Conservation (phyloP, 2,329 filamentous ascomycete species). For the Pestalotiopsis sp. region DNA sequence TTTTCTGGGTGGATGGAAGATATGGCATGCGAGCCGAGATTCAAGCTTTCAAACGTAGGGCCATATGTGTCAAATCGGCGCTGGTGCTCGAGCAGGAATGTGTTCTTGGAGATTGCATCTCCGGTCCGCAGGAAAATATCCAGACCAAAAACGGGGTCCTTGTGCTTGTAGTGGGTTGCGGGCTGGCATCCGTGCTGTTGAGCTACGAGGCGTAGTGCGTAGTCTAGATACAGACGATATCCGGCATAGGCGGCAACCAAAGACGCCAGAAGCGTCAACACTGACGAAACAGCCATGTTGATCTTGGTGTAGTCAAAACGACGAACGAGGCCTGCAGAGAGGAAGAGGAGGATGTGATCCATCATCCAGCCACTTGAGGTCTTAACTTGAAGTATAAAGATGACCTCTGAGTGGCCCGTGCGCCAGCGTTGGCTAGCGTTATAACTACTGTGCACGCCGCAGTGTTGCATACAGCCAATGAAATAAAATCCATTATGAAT, state of each 20-base stretch:
- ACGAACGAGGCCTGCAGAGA: not conserved
- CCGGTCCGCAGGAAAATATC: conserved; percentile 25
- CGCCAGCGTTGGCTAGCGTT: no score
- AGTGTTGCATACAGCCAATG: no score
- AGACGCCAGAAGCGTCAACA: conserved; percentile 20
- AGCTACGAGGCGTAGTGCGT: conserved; percentile 20
- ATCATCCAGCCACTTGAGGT: not conserved
- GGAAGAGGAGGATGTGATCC: not conserved
- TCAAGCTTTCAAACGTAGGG: conserved; percentile 23
- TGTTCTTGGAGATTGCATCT: conserved; percentile 24
- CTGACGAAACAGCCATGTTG: conserved; percentile 20
- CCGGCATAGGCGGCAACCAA: conserved; percentile 21
- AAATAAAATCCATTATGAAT: no score
- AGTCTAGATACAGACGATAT: conserved; percentile 22
- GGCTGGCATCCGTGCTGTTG: conserved; percentile 24
- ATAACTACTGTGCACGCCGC: no score
- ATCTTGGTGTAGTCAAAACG: conserved; percentile 7
- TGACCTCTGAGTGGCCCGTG: no score
- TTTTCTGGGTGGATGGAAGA: conserved; percentile 24
- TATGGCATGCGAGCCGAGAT: conserved; percentile 22
- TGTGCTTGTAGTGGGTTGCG: conserved; percentile 23
- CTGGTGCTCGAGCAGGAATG: conserved; percentile 24
- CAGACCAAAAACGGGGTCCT: conserved; percentile 23
- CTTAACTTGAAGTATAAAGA: not conserved
- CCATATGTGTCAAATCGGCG: conserved; percentile 25